Evolutionary conservation across 805 yeast genomes (phyloP), one percentile per base, ranked within the genome.

Genomic region (Nakazawaea wickerhamii): DNA sequence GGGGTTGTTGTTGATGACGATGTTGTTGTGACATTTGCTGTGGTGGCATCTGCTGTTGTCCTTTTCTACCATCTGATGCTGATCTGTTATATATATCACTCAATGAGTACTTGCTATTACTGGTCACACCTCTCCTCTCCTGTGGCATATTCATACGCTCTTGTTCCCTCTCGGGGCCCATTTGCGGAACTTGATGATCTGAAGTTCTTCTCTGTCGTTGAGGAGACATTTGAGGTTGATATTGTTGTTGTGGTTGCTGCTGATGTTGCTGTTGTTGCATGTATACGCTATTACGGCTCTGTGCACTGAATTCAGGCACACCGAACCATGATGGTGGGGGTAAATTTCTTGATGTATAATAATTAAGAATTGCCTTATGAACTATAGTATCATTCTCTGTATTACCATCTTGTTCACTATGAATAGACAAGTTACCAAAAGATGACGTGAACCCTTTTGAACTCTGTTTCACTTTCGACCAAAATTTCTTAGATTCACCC

Each of bases 401-500:
- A 14, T 48, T 53, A 4, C 67, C 66, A 45, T 63, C 68, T n/a
- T 52, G 50, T 35, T 64, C 68, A 32, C 54, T 55, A n/a, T 48
- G 47, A 7, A 42, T 55, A 41, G 60, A 66, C 19, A 64, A 59
- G 47, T 54, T 57, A 17, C 53, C 63, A 46, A 63, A 61, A 44
- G 43, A 50, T 35, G 22, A 39, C 4, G 48, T 38, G 20, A 45
- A 27, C 30, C 48, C 48, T 38, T 44, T 47, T 17, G 50, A 44
- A 14, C 44, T 37, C 22, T 47, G 45, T 32, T 47, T 47, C 17
- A 47, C 41, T 38, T 40, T 44, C n/a, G 50, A 47, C 50, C 50
- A 47, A 21, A 47, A 40, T 17, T 27, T 38, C 26, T 40, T 44
- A 8, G 46, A 34, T 31, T 47, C 48, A 8, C 31, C 30, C 15